Percentiles rank a stretch among this genome's conserved stretches.
Conservation (phyloP, 257 asterid genomes). For the Capsicum baccatum region DNA sequence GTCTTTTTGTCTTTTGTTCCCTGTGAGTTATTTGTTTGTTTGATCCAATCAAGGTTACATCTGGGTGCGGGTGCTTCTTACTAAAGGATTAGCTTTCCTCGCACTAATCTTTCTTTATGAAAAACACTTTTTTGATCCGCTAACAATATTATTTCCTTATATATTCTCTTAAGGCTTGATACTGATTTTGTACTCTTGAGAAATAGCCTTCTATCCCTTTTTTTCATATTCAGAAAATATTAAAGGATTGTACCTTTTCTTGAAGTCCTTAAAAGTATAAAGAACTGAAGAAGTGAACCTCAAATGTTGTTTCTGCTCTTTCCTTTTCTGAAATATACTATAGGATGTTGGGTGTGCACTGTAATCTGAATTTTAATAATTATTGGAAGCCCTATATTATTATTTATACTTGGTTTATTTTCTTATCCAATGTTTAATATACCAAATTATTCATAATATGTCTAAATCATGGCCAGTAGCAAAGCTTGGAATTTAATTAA, state of each 20-base stretch:
- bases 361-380: not conserved
- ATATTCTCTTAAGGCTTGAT: not conserved
- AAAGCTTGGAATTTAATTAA: not conserved
- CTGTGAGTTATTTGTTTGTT: not conserved
- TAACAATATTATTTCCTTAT: not conserved
- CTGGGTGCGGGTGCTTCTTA: conserved; percentile 10
- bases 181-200: not conserved
- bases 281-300: not conserved
- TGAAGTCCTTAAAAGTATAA: conserved; percentile 1
- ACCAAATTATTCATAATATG: not conserved
- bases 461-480: not conserved
- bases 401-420: conserved; percentile 8
- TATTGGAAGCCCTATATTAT: not conserved
- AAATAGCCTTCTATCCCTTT: not conserved
- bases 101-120: not conserved
- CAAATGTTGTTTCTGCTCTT: not conserved
- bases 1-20: not conserved
- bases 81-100: conserved; percentile 1
- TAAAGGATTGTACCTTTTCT: conserved; percentile 6
- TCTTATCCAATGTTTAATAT: conserved; percentile 8
- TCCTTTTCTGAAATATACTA: not conserved
- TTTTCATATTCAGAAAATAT: not conserved
- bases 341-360: not conserved
- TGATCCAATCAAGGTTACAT: conserved; percentile 1
- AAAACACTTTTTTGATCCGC: not conserved